phyloP scores from a whole-genome alignment of 306 rosid species.

The Mucuna pruriens region DNA sequence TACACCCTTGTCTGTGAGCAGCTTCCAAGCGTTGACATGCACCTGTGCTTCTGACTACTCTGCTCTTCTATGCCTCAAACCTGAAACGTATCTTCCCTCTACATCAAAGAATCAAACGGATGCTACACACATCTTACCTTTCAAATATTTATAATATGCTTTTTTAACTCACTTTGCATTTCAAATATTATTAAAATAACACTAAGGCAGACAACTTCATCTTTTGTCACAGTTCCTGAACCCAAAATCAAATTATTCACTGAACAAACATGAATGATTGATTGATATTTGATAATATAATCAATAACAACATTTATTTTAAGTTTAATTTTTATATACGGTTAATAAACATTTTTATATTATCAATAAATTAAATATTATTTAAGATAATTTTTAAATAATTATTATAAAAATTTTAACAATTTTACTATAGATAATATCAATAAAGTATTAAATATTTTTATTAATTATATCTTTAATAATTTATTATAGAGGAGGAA shows the following conservation, averaged over 20 bases:
- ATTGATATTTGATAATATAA: not conserved
- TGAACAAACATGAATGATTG: not conserved
- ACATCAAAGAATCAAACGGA: conserved; percentile 52
- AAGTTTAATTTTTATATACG: not conserved
- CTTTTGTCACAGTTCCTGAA: no score
- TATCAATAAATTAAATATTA: not conserved
- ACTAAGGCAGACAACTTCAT: no score
- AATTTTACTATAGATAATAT: not conserved
- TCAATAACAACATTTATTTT: not conserved
- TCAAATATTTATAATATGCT: not conserved
- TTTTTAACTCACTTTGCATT: not conserved
- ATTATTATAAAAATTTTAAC: not conserved
- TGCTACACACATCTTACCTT: conserved; percentile 29
- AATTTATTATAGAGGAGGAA: no score
- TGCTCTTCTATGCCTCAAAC: conserved; percentile 33
- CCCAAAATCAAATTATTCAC: not conserved
- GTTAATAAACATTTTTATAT: not conserved
- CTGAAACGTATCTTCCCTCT: conserved; percentile 56
- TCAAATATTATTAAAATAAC: not conserved
- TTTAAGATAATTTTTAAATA: no score
- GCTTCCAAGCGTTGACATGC: conserved; percentile 73
- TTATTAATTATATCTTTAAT: no score
- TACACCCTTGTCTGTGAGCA: not conserved
- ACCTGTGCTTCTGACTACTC: conserved; percentile 46
- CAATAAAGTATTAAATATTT: no score